Evolutionary conservation across 108 stramenopile genomes (phyloP).

Genomic region (Cylindrotheca closterium): DNA sequence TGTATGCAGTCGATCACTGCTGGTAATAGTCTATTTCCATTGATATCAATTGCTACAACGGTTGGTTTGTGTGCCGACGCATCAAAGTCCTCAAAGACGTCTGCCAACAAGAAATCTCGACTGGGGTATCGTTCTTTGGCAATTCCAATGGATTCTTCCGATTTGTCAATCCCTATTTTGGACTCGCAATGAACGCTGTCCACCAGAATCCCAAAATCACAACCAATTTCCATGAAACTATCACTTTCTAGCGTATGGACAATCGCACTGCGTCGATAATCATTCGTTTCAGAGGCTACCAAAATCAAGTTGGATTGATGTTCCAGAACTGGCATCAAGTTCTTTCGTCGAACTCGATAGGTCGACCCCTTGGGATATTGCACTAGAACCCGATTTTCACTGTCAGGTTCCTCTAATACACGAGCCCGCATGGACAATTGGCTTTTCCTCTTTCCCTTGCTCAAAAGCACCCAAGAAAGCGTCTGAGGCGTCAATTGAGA

Average conservation of each 20-base stretch:
- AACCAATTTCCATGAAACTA: conserved; percentile 75
- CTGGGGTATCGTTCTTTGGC: conserved; percentile 64
- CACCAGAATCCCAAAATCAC: conserved; percentile 72
- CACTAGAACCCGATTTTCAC: conserved; percentile 47
- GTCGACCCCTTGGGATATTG: conserved; percentile 78
- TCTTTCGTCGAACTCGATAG: conserved; percentile 53
- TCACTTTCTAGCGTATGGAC: conserved; percentile 63
- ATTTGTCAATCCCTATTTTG: conserved; percentile 71
- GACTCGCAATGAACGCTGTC: conserved; percentile 41
- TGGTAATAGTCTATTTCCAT: conserved; percentile 77
- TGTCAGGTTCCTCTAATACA: conserved; percentile 5
- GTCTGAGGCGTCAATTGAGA: conserved; percentile 24
- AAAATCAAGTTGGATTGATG: conserved; percentile 43
- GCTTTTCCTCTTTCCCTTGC: conserved; percentile 41
- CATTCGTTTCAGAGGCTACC: conserved; percentile 65
- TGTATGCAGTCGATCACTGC: conserved; percentile 71
- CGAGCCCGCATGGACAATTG: conserved; percentile 21
- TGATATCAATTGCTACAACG: conserved; percentile 83
- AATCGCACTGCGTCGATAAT: conserved; percentile 61
- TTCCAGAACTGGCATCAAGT: conserved; percentile 64
- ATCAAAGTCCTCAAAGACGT: conserved; percentile 27
- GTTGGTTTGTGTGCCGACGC: conserved; percentile 1
- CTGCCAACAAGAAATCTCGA: conserved; percentile 43
- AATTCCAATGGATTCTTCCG: conserved; percentile 56
- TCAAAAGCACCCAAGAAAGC: conserved; percentile 56